Conservation (phyloP, 1,139 yeast species). For the Eremothecium coryli region DNA sequence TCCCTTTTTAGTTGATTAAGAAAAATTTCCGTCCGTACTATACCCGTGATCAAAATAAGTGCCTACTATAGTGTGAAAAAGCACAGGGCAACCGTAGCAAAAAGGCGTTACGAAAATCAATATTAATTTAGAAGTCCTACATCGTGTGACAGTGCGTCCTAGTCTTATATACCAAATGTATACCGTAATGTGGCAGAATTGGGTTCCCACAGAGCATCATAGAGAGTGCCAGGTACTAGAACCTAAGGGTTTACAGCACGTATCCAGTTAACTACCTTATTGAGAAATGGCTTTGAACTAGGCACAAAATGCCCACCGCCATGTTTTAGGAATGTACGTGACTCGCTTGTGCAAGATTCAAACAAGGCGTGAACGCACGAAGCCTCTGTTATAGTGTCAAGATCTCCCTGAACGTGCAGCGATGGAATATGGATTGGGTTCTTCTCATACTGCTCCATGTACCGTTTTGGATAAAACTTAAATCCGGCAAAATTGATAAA, state of each 20-base stretch:
- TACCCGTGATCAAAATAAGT: no score
- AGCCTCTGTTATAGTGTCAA: conserved; percentile 84
- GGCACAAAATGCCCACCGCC: conserved; percentile 90
- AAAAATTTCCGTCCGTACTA: no score
- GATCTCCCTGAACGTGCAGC: conserved; percentile 74
- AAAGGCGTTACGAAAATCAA: no score
- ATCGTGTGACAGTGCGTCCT: no score
- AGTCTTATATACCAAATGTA: no score
- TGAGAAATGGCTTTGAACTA: conserved; percentile 51
- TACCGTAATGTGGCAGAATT: no score
- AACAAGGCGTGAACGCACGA: conserved; percentile 52
- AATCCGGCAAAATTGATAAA: conserved; percentile 74
- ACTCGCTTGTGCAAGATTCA: conserved; percentile 41
- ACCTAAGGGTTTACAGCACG: conserved; percentile 8
- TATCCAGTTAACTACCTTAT: conserved; percentile 53
- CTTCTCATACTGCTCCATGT: conserved; percentile 40
- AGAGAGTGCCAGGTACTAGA: no score
- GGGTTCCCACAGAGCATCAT: no score
- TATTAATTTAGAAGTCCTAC: no score
- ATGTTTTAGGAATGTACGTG: conserved; percentile 49
- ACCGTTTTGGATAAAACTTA: conserved; percentile 45
- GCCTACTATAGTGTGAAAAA: no score
- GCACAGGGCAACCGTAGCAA: no score
- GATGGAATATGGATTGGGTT: conserved; percentile 44
- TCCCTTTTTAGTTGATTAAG: no score